Evolutionary conservation across 106 monocot genomes (phyloP), one percentile per base, ranked within the genome.

Genomic region (Vanilla planifolia): DNA sequence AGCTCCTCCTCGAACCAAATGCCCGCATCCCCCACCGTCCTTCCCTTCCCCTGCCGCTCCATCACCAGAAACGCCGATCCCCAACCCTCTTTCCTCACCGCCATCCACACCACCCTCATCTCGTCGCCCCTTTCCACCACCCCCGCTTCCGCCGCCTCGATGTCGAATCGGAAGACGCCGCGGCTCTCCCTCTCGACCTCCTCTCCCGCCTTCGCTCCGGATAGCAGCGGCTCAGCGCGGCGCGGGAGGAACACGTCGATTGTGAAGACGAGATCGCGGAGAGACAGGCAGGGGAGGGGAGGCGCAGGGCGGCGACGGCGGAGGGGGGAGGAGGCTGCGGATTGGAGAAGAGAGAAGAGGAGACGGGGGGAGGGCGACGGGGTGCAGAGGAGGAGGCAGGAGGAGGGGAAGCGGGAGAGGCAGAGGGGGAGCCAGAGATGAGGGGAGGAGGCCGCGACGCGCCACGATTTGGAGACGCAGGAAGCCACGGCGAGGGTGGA

Each of bases 361-460:
- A 56, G 34, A 55, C 24, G 36, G 15, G 67, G 35, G 77, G 65
- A 51, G 14, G 21, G 19, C 28, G 6, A 23, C 15, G 55, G 36
- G 1, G 7, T 8, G 56, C 21, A 9, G 39, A 16, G 13, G 52
- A 70, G 33, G 58, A 28, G 61, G 5, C 40, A 57, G 37, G 70
- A 44, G 46, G 80, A 71, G 1, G 80, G 80, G 59, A 33, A 74
- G 67, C 40, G 67, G 32, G 73, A 41, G 45, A 55, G 64, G 52
- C 73, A 81, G 60, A 77, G 36, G 61, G 63, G 59, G 9, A n/a
- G 8, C 85, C 85, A 86, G 27, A 86, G 77, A 30, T 86, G 57
- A 55, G 80, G 74, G 24, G 77, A 48, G 26, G 77, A 73, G 73
- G 81, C 69, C 71, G 43, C 67, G 15, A 57, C 33, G 48, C 22